Evolutionary conservation across 2,329 filamentous ascomycete genomes (phyloP).

Genomic region (Hymenoscyphus linearis): DNA sequence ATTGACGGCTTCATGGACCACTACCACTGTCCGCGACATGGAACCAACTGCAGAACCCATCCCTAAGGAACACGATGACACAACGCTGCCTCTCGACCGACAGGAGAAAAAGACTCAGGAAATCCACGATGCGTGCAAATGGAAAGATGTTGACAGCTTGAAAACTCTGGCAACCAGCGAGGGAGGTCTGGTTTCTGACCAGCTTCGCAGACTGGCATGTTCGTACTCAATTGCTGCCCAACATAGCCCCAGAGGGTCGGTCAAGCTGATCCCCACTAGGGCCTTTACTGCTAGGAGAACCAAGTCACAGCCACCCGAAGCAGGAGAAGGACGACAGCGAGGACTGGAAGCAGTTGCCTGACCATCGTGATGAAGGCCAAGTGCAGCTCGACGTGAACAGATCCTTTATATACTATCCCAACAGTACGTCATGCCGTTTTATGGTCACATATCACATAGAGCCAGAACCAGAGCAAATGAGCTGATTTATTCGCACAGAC

Average conservation of each 20-base stretch:
- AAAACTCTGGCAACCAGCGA: constrained; percentile 53
- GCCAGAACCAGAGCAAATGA: neutral
- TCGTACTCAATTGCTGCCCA: constrained; percentile 44
- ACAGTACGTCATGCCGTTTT: constrained; percentile 47
- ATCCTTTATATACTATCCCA: constrained; percentile 96
- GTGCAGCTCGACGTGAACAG: constrained; percentile 88
- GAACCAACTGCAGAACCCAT: constrained; percentile 23
- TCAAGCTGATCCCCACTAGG: constrained; percentile 40
- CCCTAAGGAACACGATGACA: constrained; percentile 14
- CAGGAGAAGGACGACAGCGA: constrained; percentile 20
- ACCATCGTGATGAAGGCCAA: constrained; percentile 85
- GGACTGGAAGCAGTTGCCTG: constrained; percentile 49
- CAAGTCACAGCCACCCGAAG: constrained; percentile 15
- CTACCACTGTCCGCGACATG: constrained; percentile 28
- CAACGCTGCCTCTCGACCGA: constrained; percentile 6
- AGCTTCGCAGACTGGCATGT: constrained; percentile 72
- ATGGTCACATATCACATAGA: constrained; percentile 23
- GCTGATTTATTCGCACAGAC: constrained; percentile 43
- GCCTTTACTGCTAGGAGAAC: constrained; percentile 52
- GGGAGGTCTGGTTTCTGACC: constrained; percentile 64
- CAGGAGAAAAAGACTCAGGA: constrained; percentile 36
- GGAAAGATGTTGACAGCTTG: constrained; percentile 51
- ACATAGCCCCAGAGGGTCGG: constrained; percentile 7
- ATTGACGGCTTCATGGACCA: constrained; percentile 18
- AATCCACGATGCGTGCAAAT: constrained; percentile 56